Base-by-base conservation (phyloP, 306 rosid genomes). In the Senna tora region DNA sequence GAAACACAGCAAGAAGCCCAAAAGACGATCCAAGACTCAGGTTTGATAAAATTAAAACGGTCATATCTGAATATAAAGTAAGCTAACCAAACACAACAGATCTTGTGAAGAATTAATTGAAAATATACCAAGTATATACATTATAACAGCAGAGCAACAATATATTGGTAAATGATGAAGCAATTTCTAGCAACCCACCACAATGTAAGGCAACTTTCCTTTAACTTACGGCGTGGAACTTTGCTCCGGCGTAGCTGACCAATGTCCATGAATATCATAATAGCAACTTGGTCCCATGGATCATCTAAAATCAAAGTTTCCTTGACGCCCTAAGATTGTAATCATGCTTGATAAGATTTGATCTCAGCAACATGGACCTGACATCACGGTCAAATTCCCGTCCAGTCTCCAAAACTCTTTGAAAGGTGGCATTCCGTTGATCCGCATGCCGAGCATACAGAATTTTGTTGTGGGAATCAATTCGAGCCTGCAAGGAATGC, bases 381-480 rank as follows among this genome's bases (percentile, higher is more conserved):
- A 87, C 96, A 74, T 91, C 96, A 2, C 92, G 92, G 69, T 92
- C 96, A 55, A 92, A 88, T 68, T 85, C 97, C 66, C 79, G 60
- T 47, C 97, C 99, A 6, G 93, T 83, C 81, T 95, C 96, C 49
- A 95, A 80, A 71, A 87, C 99, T 78, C 96, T 83, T 68, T 92
- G 99, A 77, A 92, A 95, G 32, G 99, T 95, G 43, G 97, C 90
- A 75, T 95, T 95, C 81, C 99, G 85, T 77, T 95, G 99, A 78
- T 95, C 97, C 0, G 99, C 99, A 79, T 95, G 99, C 38, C 96
- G 85, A 32, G 99, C 99, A 67, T 95, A 95, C 59, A 95, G 80
- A 53, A 95, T 85, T 83, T 95, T 95, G 84, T 95, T 95, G 89
- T 95, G 99, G 17, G 99, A 95, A 79, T 95, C 99, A 8, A 95